Conservation (phyloP, 164 flowering plant genomes). For the Paratinospora sagittata region DNA sequence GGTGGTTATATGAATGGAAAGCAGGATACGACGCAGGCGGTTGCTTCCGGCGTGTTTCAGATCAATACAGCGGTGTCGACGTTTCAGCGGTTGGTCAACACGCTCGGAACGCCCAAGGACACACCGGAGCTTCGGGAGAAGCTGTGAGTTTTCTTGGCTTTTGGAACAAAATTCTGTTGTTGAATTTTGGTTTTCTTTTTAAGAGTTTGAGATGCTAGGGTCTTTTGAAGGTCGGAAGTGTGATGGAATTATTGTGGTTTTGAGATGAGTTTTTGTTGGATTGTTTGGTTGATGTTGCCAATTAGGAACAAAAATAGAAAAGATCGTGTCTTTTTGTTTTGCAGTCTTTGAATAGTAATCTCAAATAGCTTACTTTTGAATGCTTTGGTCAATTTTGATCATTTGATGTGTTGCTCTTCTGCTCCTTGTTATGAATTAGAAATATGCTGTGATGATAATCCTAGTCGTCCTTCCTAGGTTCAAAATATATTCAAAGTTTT, state of each 20-base stretch:
- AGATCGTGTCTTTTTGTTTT: too few species aligned
- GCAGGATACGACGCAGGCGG: conserved; percentile 50
- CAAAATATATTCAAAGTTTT: too few species aligned
- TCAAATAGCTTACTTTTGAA: background rate
- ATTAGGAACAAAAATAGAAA: too few species aligned
- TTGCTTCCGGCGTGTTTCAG: conserved; percentile 53
- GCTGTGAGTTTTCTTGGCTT: conserved; percentile 34
- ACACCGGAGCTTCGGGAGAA: conserved; percentile 54
- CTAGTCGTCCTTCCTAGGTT: too few species aligned
- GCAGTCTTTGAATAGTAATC: background rate
- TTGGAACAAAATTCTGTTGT: background rate
- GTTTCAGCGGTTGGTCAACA: conserved; percentile 55
- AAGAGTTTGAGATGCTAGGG: background rate
- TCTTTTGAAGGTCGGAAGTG: background rate
- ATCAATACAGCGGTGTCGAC: conserved; percentile 56
- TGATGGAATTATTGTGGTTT: background rate
- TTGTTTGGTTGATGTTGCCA: background rate
- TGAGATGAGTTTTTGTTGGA: background rate
- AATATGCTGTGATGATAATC: background rate
- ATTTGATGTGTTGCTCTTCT: background rate
- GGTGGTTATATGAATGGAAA: conserved; percentile 20
- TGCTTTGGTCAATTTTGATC: background rate
- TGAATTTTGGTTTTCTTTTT: background rate
- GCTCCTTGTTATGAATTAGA: background rate
- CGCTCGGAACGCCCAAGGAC: conserved; percentile 65